These are phyloP conservation scores for Alternaria burnsii DNA, from an alignment of 2,329 filamentous ascomycete species.

Conservation along the genomic window DNA sequence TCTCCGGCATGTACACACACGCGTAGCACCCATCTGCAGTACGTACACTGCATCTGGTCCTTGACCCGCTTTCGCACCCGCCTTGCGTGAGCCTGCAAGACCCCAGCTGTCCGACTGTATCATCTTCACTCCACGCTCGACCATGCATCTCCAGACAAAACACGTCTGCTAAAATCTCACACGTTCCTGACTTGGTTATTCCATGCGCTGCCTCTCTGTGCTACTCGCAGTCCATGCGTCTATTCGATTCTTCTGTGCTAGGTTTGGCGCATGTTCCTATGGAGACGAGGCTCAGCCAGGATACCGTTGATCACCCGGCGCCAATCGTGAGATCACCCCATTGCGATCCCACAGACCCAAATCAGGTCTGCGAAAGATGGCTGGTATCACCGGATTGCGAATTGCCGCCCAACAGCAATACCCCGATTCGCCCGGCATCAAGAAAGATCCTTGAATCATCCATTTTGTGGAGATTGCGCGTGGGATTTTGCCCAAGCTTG, in stretches of 20 bases:
- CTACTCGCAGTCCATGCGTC: constrained; percentile 1
- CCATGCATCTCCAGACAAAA: constrained; percentile 1
- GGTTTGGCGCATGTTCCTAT: constrained; percentile 12
- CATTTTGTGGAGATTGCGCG: constrained; percentile 8
- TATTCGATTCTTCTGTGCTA: background rate
- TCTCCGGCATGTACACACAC: background rate
- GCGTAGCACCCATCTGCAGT: background rate
- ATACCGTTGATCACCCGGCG: constrained; percentile 27
- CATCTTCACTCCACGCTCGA: background rate
- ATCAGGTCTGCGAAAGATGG: constrained; percentile 6
- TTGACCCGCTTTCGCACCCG: background rate
- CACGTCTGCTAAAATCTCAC: background rate
- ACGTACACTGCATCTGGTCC: constrained; percentile 12
- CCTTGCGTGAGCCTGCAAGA: background rate
- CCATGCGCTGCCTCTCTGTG: background rate
- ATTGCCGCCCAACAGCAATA: background rate
- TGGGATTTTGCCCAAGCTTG: background rate
- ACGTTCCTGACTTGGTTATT: background rate
- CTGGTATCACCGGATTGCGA: constrained; percentile 9
- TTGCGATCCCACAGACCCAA: constrained; percentile 2
- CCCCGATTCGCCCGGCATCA: constrained; percentile 4
- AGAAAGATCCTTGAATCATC: background rate
- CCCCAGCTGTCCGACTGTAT: background rate
- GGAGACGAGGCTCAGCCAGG: constrained; percentile 16
- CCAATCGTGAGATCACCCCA: constrained; percentile 18